Base-by-base conservation (phyloP, 202 grass and related monocot species). In the Panicum hallii region DNA sequence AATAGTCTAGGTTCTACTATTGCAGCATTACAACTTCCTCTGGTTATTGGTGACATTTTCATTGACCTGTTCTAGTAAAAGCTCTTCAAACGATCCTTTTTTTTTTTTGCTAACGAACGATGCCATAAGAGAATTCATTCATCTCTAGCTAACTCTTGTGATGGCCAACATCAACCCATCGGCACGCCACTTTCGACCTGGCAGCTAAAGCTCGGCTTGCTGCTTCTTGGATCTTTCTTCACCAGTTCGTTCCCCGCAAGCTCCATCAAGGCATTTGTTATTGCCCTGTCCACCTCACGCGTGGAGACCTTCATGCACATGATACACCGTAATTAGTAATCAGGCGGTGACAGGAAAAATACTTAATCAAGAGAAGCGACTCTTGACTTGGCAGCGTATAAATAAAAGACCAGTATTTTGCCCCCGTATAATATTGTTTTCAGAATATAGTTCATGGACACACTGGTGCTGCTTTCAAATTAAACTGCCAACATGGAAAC, bases 231-330 rank as follows among this genome's bases (percentile, higher is more conserved):
- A 81, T 50, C 30, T 62, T 69, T 14, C 48, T 11, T 32, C 47
- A 60, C 14, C 20, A 26, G 32, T 32, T 58, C 9, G 30, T 52
- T 69, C 48, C 65, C 61, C 49, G 69, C 48, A n/a, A 81, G 54
- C n/a, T 86, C 81, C 77, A 17, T 44, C 41, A 89, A 23, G 41
- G 77, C 65, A 76, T 77, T 82, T 77, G 47, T 70, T 85, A 89
- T 66, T 60, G 61, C 66, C 23, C 23, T 82, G 68, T 82, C 77
- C 83, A 86, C 70, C 19, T 82, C 87, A 55, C 10, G 1, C 20
- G 77, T 16, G 22, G 66, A 58, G 38, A 85, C 49, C 82, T 89
- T 47, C 17, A 64, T 17, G 32, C 11, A 65, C 16, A 60, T 34
- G 30, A 85, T 20, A 67, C 2, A 49, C 10, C 0, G 10, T 23